Evolutionary conservation across 2,329 filamentous ascomycete species (phyloP).

Genomic region (Sphaerulina musiva): DNA sequence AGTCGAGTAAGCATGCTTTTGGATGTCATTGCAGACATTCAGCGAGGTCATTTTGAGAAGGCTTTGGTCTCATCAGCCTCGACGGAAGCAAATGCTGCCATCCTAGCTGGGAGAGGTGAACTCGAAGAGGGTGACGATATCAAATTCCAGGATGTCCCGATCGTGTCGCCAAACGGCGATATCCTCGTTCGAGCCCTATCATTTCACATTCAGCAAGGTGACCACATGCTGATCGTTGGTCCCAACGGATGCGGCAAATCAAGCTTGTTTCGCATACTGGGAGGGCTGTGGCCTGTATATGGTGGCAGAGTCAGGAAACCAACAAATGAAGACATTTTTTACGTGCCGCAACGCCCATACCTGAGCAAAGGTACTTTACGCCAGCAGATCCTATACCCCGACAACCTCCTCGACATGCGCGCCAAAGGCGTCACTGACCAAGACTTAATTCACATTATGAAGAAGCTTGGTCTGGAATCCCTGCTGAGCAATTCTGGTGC

Average conservation of each 20-base stretch:
- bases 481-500: constrained; percentile 66
- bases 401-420: constrained; percentile 80
- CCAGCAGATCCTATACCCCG: constrained; percentile 95
- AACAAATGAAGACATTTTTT: constrained; percentile 88
- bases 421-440: constrained; percentile 74
- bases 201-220: constrained; percentile 77
- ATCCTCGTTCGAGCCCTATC: constrained; percentile 79
- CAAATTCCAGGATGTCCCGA: constrained; percentile 81
- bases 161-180: constrained; percentile 94
- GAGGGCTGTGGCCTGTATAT: constrained; percentile 95
- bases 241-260: constrained; percentile 98
- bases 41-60: constrained; percentile 88
- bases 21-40: constrained; percentile 90
- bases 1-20: constrained; percentile 83
- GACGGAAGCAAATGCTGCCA: constrained; percentile 71
- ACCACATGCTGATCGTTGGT: constrained; percentile 89
- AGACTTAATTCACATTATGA: constrained; percentile 70
- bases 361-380: constrained; percentile 85
- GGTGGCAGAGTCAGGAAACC: constrained; percentile 90
- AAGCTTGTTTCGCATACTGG: constrained; percentile 89
- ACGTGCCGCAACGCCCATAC: constrained; percentile 94
- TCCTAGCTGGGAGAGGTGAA: constrained; percentile 73
- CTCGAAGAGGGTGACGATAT: constrained; percentile 79
- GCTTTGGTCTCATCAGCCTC: constrained; percentile 85
- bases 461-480: constrained; percentile 72